Conservation (phyloP, 257 asterid species). For the Scutellaria minor region DNA sequence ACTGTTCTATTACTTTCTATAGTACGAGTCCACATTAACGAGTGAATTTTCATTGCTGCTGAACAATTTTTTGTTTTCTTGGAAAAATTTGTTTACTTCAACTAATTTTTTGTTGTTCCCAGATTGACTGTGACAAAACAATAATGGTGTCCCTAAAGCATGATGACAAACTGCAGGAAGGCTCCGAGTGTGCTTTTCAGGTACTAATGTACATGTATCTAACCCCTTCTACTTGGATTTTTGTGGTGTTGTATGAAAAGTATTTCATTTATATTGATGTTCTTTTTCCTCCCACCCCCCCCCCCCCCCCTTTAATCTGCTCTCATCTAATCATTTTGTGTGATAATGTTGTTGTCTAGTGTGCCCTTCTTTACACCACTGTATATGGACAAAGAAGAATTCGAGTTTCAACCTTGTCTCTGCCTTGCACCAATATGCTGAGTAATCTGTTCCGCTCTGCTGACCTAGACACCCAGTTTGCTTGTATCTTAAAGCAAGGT, state of each 20-base stretch:
- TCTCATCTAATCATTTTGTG: conserved; percentile 36
- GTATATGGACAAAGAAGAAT: conserved; percentile 96
- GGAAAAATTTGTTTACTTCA: conserved; percentile 20
- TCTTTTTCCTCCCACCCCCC: conserved; percentile 4
- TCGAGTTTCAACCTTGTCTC: conserved; percentile 92
- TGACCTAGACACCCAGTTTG: conserved; percentile 92
- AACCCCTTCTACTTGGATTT: conserved; percentile 12
- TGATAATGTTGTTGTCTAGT: conserved; percentile 53
- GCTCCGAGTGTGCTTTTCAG: conserved; percentile 95
- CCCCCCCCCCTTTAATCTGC: not conserved
- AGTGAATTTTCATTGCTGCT: conserved; percentile 2
- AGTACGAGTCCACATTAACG: not conserved
- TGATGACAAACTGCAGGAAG: conserved; percentile 98
- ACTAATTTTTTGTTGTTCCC: conserved; percentile 39
- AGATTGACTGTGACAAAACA: conserved; percentile 98
- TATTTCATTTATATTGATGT: not conserved
- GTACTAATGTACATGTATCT: conserved; percentile 43
- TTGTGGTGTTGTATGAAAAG: conserved; percentile 21
- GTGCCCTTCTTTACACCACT: conserved; percentile 97
- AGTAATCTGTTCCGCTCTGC: conserved; percentile 96
- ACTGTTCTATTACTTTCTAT: conserved; percentile 14
- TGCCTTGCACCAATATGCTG: conserved; percentile 89
- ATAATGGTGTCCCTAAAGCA: conserved; percentile 92
- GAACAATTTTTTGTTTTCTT: conserved; percentile 12
- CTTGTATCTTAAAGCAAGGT: conserved; percentile 93